phyloP scores from a whole-genome alignment of 805 yeast genomes.

The Kazachstania taianensis region DNA sequence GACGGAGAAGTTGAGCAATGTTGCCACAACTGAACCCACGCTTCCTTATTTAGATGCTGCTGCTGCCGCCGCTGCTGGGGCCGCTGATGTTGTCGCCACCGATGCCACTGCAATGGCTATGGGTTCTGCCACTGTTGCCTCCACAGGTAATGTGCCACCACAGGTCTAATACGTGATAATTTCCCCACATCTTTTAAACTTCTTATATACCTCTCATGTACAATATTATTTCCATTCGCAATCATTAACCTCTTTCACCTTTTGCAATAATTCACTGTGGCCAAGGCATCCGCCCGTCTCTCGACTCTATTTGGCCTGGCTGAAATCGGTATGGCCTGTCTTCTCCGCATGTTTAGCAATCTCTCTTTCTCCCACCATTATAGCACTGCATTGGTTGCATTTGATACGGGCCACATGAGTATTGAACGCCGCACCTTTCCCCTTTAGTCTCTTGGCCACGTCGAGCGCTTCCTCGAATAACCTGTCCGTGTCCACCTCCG shows the following conservation, averaged over 20 bases:
- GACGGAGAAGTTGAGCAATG: conserved; percentile 18
- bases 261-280: no score
- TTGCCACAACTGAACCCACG: conserved; percentile 27
- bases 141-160: no score
- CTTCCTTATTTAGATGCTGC: no score
- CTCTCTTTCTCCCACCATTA: conserved; percentile 51
- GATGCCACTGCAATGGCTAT: no score
- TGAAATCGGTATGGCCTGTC: conserved; percentile 54
- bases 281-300: no score
- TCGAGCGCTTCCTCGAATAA: conserved; percentile 8
- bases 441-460: conserved; percentile 38
- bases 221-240: neutral
- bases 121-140: no score
- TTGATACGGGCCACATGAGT: conserved; percentile 47
- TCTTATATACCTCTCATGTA: no score
- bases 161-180: no score
- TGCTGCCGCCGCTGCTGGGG: no score
- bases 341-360: conserved; percentile 53
- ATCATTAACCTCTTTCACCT: no score
- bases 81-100: no score
- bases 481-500: conserved; percentile 9
- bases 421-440: conserved; percentile 52
- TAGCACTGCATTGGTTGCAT: conserved; percentile 45
- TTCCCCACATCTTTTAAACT: no score
- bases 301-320: conserved; percentile 35